Conservation (phyloP, 768 basidiomycete species). For the Sistotremastrum niveocremeum region DNA sequence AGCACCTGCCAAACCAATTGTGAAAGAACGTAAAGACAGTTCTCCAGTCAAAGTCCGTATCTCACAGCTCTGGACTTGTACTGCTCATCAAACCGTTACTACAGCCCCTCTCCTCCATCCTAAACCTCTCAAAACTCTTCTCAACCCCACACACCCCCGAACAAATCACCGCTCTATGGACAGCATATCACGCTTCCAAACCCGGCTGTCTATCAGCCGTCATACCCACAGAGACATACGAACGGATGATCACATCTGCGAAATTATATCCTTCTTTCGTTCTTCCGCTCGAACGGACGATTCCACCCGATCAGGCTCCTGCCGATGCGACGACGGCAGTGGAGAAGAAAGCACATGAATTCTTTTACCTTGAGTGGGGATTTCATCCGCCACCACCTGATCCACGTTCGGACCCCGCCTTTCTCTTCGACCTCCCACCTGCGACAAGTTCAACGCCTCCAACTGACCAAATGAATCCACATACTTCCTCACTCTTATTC, state of each 20-base stretch:
- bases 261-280: slow-evolving; percentile 66
- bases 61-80: neutral
- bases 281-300: slow-evolving; percentile 55
- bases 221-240: slow-evolving; percentile 60
- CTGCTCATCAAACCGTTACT: too few relatives aligned
- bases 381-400: slow-evolving; percentile 61
- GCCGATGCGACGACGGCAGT: slow-evolving; percentile 12
- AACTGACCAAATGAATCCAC: slow-evolving; percentile 29
- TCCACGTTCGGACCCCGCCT: slow-evolving; percentile 18
- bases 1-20: slow-evolving; percentile 15
- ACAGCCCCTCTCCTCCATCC: slow-evolving; percentile 69
- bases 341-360: slow-evolving; percentile 44
- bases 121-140: slow-evolving; percentile 63
- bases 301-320: slow-evolving; percentile 3
- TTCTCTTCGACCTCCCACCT: slow-evolving; percentile 25
- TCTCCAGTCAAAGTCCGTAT: slow-evolving; percentile 49
- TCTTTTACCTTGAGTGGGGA: slow-evolving; percentile 83
- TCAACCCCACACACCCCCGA: slow-evolving; percentile 53
- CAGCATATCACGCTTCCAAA: slow-evolving; percentile 72
- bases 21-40: slow-evolving; percentile 38
- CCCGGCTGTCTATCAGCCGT: slow-evolving; percentile 78
- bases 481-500: slow-evolving; percentile 66
- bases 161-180: slow-evolving; percentile 79
- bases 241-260: slow-evolving; percentile 50
- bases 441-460: slow-evolving; percentile 12